Percentiles rank a stretch among this genome's conserved stretches.
Conservation (phyloP, 768 basidiomycete genomes). For the Suillus subluteus region DNA sequence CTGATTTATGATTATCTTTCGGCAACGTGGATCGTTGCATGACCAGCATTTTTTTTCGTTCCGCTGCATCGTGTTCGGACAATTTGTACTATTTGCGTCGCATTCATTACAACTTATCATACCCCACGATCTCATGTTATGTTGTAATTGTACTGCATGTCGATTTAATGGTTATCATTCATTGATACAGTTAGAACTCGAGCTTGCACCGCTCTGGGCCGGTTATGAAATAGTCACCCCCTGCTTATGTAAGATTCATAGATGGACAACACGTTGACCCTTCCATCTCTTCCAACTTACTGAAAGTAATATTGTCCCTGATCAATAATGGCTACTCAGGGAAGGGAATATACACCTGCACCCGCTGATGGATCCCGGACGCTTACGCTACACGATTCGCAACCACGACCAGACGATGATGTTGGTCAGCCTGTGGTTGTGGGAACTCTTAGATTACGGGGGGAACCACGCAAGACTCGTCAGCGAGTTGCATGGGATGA, state of each 20-base stretch:
- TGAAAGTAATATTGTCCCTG: not conserved
- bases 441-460: constrained; percentile 65
- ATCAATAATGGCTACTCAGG: constrained; percentile 28
- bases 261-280: not conserved
- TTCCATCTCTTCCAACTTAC: not conserved
- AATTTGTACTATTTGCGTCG: constrained; percentile 26
- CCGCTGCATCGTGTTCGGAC: constrained; percentile 28
- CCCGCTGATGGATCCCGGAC: constrained; percentile 60
- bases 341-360: constrained; percentile 41
- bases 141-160: constrained; percentile 26
- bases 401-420: constrained; percentile 37
- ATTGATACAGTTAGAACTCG: not conserved
- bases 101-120: constrained; percentile 24
- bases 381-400: constrained; percentile 45
- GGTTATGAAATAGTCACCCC: not conserved
- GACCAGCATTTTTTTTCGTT: constrained; percentile 15
- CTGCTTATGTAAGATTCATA: constrained; percentile 6
- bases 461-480: constrained; percentile 45
- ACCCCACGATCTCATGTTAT: constrained; percentile 21
- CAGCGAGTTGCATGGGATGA: constrained; percentile 82
- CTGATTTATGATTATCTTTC: constrained; percentile 16
- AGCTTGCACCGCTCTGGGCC: not conserved
- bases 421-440: constrained; percentile 29
- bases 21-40: constrained; percentile 36
- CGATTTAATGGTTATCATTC: constrained; percentile 23